These are phyloP conservation scores for Ilyonectria robusta DNA, from an alignment of 2,329 filamentous ascomycete species.

Conservation along the genomic window DNA sequence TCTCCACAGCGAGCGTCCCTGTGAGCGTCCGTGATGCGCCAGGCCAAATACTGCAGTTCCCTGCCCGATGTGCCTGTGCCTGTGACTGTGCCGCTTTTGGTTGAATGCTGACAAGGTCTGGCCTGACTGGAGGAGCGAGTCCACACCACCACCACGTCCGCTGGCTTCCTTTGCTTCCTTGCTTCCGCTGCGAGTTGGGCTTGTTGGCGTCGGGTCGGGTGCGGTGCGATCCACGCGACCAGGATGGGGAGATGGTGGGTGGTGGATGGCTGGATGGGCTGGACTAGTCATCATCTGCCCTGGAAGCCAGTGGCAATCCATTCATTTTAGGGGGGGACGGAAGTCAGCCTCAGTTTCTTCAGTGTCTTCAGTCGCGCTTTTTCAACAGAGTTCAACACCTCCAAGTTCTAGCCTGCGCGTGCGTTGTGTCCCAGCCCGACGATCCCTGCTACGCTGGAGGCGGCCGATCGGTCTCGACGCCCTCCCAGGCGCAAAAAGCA, in stretches of 20 bases:
- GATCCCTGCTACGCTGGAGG: not conserved
- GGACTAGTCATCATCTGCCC: too few species aligned
- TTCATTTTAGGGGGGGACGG: too few species aligned
- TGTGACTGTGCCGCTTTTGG: not conserved
- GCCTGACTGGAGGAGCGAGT: not conserved
- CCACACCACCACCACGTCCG: constrained; percentile 1
- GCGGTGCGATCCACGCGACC: constrained; percentile 1
- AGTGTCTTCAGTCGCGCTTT: too few species aligned
- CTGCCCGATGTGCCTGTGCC: not conserved
- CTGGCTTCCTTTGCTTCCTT: not conserved
- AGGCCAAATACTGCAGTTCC: too few species aligned
- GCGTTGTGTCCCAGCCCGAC: not conserved
- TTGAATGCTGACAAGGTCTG: not conserved
- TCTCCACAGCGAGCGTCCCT: not conserved
- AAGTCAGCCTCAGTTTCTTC: too few species aligned
- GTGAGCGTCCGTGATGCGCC: not conserved
- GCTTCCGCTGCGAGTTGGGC: not conserved
- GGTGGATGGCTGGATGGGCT: not conserved
- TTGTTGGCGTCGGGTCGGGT: not conserved
- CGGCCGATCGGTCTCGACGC: not conserved
- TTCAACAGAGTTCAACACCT: too few species aligned
- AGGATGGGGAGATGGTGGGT: not conserved
- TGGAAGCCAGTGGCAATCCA: too few species aligned
- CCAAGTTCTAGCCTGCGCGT: too few species aligned
- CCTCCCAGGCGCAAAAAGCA: constrained; percentile 19